Evolutionary conservation across 345 rosid species (phyloP).

Genomic region (Garcia nutans): DNA sequence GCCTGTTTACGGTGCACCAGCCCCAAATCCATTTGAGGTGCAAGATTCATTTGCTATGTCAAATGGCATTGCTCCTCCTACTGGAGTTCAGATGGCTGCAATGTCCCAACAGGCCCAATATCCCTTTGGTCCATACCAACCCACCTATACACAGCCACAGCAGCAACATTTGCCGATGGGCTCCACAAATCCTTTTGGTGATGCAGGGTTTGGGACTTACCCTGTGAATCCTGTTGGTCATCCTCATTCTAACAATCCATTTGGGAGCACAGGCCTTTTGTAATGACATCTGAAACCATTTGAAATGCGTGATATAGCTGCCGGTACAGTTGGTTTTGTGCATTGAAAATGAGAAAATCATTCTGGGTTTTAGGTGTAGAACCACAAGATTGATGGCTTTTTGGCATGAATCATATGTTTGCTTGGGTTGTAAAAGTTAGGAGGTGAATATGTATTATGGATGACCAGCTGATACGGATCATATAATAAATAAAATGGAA

Average conservation of each 20-base stretch:
- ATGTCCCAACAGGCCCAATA: slow-evolving; percentile 56
- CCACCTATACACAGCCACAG: slow-evolving; percentile 42
- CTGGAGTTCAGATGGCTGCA: slow-evolving; percentile 54
- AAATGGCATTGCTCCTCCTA: slow-evolving; percentile 48
- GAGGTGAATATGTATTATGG: slow-evolving; percentile 27
- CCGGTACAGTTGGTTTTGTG: slow-evolving; percentile 21
- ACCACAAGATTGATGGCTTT: slow-evolving; percentile 25
- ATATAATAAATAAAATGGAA: slow-evolving; percentile 1
- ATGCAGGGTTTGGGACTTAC: slow-evolving; percentile 47
- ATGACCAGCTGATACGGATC: slow-evolving; percentile 13
- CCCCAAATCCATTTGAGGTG: slow-evolving; percentile 86
- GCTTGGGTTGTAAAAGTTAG: slow-evolving; percentile 36
- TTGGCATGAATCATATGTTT: slow-evolving; percentile 17
- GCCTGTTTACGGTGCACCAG: slow-evolving; percentile 74
- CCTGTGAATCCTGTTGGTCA: slow-evolving; percentile 38
- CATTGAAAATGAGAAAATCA: slow-evolving; percentile 19
- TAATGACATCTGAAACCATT: slow-evolving; percentile 26
- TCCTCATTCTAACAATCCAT: slow-evolving; percentile 65
- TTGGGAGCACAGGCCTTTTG: slow-evolving; percentile 72
- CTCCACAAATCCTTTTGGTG: slow-evolving; percentile 79
- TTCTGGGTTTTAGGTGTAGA: slow-evolving; percentile 15
- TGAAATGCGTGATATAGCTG: slow-evolving; percentile 13
- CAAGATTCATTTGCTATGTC: slow-evolving; percentile 71
- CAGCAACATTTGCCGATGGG: slow-evolving; percentile 48
- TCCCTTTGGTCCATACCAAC: slow-evolving; percentile 70